Evolutionary conservation across 106 monocot genomes (phyloP), one percentile per base, ranked within the genome.

Genomic region (Dioscorea dumetorum): DNA sequence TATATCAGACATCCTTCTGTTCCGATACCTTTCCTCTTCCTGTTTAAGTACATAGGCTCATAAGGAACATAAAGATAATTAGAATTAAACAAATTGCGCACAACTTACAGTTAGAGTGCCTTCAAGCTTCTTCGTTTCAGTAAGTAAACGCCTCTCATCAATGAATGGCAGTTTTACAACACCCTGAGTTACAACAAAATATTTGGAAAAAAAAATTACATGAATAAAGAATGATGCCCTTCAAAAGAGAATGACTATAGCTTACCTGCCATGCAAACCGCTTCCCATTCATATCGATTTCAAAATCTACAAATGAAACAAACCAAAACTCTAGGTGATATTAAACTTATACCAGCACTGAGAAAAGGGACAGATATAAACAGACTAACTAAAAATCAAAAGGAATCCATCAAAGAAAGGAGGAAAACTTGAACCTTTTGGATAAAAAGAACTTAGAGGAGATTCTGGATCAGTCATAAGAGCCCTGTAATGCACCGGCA

Each of bases 151-250:
- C 53, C 76, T 72, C 64, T 97, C 95, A 74, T 89, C 88, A 71
- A 97, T 97, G 73, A 97, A 97, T 57, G 95, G 91, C 58, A 97
- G 82, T 84, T 97, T 97, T 33, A 79, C 95, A 80, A 97, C 68
- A 70, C 88, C 95, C 95, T 97, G 33, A 15, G 12, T 57, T 69
- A 31, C 53, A 76, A 20, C 10, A 60, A n/a, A 59, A 70, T 33
- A 49, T 59, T 60, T 7, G 41, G 41, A 10, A 10, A 41, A 10
- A 41, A 41, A 41, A 41, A 41, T 8, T 41, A 41, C 6, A 41
- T 41, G 6, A 41, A 41, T 41, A 41, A 41, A 41, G 10, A 41
- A 41, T 8, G 10, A 24, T 64, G 58, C 8, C 1, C 12, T 5
- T 54, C 54, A 5, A 41, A 13, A 54, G 13, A 54, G 15, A 8